These are phyloP conservation scores for Nicotiana undulata DNA, from an alignment of 257 asterid genomes.

Conservation along the genomic window DNA sequence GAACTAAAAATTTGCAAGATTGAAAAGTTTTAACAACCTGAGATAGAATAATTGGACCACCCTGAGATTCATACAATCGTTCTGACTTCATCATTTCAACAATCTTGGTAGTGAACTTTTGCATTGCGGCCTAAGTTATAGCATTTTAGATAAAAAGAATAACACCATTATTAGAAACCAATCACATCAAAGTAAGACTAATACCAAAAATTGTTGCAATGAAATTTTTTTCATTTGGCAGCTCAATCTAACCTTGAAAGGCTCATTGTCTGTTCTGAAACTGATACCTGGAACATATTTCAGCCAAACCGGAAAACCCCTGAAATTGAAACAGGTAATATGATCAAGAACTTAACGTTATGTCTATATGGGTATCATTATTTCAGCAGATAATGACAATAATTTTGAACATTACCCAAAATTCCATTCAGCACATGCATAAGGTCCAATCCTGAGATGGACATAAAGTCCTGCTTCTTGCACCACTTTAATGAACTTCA, in stretches of 20 bases:
- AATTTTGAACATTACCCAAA: slow-evolving; percentile 58
- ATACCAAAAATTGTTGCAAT: not conserved
- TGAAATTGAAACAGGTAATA: slow-evolving; percentile 14
- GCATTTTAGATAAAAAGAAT: slow-evolving; percentile 12
- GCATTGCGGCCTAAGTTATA: slow-evolving; percentile 74
- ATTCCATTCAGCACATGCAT: slow-evolving; percentile 99
- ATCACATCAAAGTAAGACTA: not conserved
- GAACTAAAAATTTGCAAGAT: not conserved
- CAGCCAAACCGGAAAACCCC: slow-evolving; percentile 47
- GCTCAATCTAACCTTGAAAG: slow-evolving; percentile 30
- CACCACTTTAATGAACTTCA: slow-evolving; percentile 79
- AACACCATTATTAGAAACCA: slow-evolving; percentile 12
- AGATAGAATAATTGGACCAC: slow-evolving; percentile 92
- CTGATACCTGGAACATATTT: slow-evolving; percentile 41
- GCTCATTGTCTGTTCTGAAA: slow-evolving; percentile 39
- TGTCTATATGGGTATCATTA: not conserved
- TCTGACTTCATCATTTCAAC: slow-evolving; percentile 93
- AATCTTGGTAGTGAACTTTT: slow-evolving; percentile 87
- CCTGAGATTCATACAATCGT: slow-evolving; percentile 75
- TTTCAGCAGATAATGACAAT: not conserved
- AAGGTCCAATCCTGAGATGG: slow-evolving; percentile 91
- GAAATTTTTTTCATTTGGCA: not conserved
- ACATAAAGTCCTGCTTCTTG: slow-evolving; percentile 82
- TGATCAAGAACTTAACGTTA: not conserved
- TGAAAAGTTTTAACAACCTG: slow-evolving; percentile 43